Conservation (phyloP, 2,329 filamentous ascomycete species). For the Sarocladium strictum region DNA sequence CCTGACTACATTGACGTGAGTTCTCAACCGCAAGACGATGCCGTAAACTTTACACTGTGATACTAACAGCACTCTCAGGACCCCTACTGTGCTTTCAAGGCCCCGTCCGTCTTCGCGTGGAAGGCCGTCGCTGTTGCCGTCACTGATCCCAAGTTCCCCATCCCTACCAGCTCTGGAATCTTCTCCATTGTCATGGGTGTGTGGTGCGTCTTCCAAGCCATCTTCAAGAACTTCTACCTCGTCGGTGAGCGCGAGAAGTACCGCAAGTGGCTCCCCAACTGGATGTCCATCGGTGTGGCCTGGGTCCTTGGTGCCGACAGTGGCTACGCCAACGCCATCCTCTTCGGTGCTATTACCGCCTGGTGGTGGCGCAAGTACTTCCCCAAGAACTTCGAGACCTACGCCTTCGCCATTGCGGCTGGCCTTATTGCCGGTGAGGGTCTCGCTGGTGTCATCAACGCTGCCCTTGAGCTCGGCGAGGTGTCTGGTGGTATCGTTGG, state of each 20-base stretch:
- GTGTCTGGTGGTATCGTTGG: slow-evolving; percentile 21
- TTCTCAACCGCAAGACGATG: neutral
- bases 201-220: slow-evolving; percentile 42
- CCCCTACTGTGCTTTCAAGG: slow-evolving; percentile 48
- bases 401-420: slow-evolving; percentile 53
- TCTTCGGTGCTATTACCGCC: slow-evolving; percentile 47
- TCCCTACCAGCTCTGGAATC: slow-evolving; percentile 47
- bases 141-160: slow-evolving; percentile 48
- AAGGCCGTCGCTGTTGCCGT: slow-evolving; percentile 55
- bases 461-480: slow-evolving; percentile 33
- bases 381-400: slow-evolving; percentile 44
- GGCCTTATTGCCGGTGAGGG: slow-evolving; percentile 59
- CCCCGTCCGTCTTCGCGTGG: slow-evolving; percentile 61
- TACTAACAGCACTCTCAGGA: slow-evolving; percentile 15
- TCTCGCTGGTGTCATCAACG: slow-evolving; percentile 56
- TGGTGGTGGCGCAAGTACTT: slow-evolving; percentile 50
- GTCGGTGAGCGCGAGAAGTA: slow-evolving; percentile 47
- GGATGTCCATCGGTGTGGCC: slow-evolving; percentile 55
- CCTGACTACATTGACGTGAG: slow-evolving; percentile 27
- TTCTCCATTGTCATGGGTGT: slow-evolving; percentile 51
- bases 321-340: slow-evolving; percentile 45
- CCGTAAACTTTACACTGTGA: neutral
- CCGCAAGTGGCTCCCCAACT: slow-evolving; percentile 53
- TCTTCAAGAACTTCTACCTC: slow-evolving; percentile 49
- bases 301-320: slow-evolving; percentile 51